phyloP scores from a whole-genome alignment of 306 rosid genomes.

The Citrullus amarus region DNA sequence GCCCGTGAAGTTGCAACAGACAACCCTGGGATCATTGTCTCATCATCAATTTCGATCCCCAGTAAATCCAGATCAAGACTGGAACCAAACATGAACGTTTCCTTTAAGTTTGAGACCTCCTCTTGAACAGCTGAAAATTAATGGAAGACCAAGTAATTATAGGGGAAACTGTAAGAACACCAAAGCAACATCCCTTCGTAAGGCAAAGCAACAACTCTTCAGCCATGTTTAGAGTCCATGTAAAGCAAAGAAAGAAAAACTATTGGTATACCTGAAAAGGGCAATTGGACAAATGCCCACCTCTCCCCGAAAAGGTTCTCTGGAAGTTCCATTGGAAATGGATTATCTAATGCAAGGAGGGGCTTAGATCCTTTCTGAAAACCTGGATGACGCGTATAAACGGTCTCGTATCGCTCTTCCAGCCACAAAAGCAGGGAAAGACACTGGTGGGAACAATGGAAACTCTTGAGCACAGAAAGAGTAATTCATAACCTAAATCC shows the following conservation, averaged over 20 bases:
- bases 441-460: conserved; percentile 43
- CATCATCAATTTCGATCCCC: conserved; percentile 77
- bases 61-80: conserved; percentile 83
- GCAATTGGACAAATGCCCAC: conserved; percentile 97
- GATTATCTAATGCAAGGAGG: conserved; percentile 79
- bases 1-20: conserved; percentile 85
- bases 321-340: conserved; percentile 86
- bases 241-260: neutral
- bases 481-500: neutral
- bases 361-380: conserved; percentile 78
- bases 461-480: neutral
- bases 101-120: conserved; percentile 49
- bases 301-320: conserved; percentile 77
- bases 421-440: conserved; percentile 70
- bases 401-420: conserved; percentile 76
- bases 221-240: neutral
- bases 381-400: conserved; percentile 81
- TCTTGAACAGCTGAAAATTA: conserved; percentile 50
- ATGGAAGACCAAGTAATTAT: neutral
- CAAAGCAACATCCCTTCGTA: neutral
- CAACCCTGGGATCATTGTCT: conserved; percentile 79
- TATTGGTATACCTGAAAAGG: conserved; percentile 55
- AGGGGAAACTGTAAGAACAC: neutral
- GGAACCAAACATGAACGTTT: conserved; percentile 48
- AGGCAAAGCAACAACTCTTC: neutral